These are phyloP conservation scores for Grigorovia yakushimaensis DNA, from an alignment of 805 yeast species.

Conservation along the genomic window DNA sequence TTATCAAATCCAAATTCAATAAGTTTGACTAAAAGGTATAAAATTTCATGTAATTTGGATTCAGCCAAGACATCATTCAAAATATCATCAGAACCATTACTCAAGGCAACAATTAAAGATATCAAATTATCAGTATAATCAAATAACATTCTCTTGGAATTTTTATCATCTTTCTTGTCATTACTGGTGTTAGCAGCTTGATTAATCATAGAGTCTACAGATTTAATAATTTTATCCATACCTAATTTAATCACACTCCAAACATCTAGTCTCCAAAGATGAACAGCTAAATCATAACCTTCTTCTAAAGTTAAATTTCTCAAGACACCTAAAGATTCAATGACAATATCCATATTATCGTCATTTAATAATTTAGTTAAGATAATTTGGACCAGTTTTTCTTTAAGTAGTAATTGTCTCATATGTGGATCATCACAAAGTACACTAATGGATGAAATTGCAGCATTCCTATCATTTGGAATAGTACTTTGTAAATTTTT, in stretches of 20 bases:
- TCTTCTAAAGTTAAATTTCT: slow-evolving; percentile 77
- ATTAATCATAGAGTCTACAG: slow-evolving; percentile 34
- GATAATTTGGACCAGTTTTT: slow-evolving; percentile 54
- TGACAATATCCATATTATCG: slow-evolving; percentile 61
- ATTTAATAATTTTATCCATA: slow-evolving; percentile 39
- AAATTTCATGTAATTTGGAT: slow-evolving; percentile 18
- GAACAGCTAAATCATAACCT: slow-evolving; percentile 72
- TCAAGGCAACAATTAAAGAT: slow-evolving; percentile 57
- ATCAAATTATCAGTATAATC: slow-evolving; percentile 67
- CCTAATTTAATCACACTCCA: slow-evolving; percentile 52
- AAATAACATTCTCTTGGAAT: slow-evolving; percentile 41
- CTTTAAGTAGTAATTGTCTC: slow-evolving; percentile 58
- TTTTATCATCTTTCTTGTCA: slow-evolving; percentile 11
- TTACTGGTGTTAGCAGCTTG: slow-evolving; percentile 1
- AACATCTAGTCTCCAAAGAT: slow-evolving; percentile 69
- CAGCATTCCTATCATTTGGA: slow-evolving; percentile 69
- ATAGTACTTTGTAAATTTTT: slow-evolving; percentile 51
- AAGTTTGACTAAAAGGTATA: slow-evolving; percentile 22
- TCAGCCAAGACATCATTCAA: slow-evolving; percentile 31
- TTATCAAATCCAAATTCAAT: slow-evolving; percentile 21
- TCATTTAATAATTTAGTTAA: slow-evolving; percentile 60
- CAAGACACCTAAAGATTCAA: slow-evolving; percentile 71
- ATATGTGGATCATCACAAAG: slow-evolving; percentile 59
- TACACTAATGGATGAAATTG: slow-evolving; percentile 61
- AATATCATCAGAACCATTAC: slow-evolving; percentile 57